phyloP scores from a whole-genome alignment of 148 eudicot genomes.

The Amaranthus palmeri region DNA sequence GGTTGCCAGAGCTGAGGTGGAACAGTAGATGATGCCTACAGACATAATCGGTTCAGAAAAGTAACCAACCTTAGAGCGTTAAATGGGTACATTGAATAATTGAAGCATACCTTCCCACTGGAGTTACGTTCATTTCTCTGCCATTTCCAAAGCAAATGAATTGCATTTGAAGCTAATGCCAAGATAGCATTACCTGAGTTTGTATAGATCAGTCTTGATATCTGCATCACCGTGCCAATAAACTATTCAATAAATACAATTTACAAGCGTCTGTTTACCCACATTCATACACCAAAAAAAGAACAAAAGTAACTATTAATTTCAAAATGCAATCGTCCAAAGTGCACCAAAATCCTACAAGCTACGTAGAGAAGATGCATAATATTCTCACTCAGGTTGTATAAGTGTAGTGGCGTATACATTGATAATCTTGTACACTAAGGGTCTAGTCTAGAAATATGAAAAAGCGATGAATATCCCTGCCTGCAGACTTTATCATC shows the following conservation, averaged over 20 bases:
- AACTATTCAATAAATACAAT: slow-evolving; percentile 5
- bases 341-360: background rate
- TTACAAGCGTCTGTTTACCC: background rate
- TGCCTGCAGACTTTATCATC: background rate
- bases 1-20: slow-evolving; percentile 91
- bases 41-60: background rate
- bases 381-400: background rate
- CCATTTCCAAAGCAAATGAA: slow-evolving; percentile 96
- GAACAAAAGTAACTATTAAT: background rate
- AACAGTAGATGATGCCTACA: slow-evolving; percentile 69
- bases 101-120: slow-evolving; percentile 53
- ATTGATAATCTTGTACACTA: background rate
- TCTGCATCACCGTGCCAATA: slow-evolving; percentile 37
- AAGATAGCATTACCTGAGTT: slow-evolving; percentile 77
- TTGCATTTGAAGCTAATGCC: slow-evolving; percentile 81
- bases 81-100: background rate
- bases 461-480: background rate
- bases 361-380: background rate
- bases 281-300: background rate
- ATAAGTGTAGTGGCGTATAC: background rate
- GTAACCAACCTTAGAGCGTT: slow-evolving; percentile 3
- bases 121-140: slow-evolving; percentile 56
- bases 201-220: slow-evolving; percentile 81
- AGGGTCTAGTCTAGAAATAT: background rate
- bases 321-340: background rate